Base-by-base conservation (phyloP, 78 protist species). In the Cyanophora paradoxa region DNA sequence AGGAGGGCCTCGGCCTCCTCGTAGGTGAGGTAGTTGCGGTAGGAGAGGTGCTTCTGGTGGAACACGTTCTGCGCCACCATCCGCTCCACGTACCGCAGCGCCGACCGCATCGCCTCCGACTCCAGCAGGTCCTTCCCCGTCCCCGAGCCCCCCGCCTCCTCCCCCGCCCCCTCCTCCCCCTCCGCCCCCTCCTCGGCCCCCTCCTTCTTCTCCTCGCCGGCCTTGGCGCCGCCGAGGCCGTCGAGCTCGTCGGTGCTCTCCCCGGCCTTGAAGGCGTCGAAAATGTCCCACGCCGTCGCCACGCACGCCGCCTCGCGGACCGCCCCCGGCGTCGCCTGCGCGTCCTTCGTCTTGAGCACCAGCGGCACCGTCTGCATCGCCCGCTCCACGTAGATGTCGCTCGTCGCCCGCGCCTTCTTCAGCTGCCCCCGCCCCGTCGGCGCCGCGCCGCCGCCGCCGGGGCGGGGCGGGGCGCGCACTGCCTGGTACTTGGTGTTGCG, bases 361-460 rank as follows among this genome's bases (percentile, higher is more conserved):
- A 3, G 24, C 46, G 39, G 52, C 54, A 71, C 22, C 24, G 83
- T 71, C 78, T 78, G 83, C 78, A 68, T 59, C 16, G 62, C 71
- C 14, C 78, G 64, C 50, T 59, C 72, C 19, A n/a, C 28, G 44
- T 44, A 78, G 58, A 11, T 42, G 74, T 63, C 82, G 26, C 16
- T 6, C n/a, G 63, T 66, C 4, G 39, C 58, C 20, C 46, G 62
- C 1, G 50, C 41, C 33, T 56, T 44, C 20, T 6, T 6, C 16
- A 24, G 39, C 37, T 3, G 5, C 64, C 57, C 7, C 57, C 57
- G 28, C 26, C 7, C 7, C 57, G 28, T 6, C 19, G 6, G 57
- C 26, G 28, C 3, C 57, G 57, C 57, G 48, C 54, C 16, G 62
- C 62, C n/a, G 0, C 2, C 20, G 10, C 37, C 24, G 62, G 10